These are phyloP conservation scores for Fusarium sulawesiense DNA, from an alignment of 2,329 filamentous ascomycete genomes.

Conservation along the genomic window DNA sequence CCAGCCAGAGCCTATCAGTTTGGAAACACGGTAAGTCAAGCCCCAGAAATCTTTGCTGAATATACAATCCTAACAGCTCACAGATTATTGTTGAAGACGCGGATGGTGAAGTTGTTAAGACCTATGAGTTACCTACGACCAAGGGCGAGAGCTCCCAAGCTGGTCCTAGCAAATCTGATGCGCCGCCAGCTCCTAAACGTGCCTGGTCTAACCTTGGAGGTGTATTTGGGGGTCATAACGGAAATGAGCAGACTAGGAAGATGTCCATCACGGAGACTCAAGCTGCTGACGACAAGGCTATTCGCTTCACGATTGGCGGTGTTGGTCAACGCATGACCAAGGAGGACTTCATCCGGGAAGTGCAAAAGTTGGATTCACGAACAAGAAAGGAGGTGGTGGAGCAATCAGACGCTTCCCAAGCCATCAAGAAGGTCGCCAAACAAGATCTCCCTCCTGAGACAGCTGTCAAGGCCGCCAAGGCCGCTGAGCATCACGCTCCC, in stretches of 20 bases:
- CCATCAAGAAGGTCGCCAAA: constrained; percentile 62
- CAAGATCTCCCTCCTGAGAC: constrained; percentile 48
- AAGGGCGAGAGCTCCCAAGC: constrained; percentile 52
- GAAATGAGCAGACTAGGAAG: constrained; percentile 51
- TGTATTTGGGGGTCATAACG: constrained; percentile 43
- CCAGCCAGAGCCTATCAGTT: constrained; percentile 88
- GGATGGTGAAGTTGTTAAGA: constrained; percentile 87
- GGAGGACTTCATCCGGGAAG: constrained; percentile 80
- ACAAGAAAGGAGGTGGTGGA: constrained; percentile 67
- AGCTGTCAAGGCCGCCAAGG: constrained; percentile 40
- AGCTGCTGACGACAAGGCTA: constrained; percentile 75
- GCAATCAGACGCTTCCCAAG: constrained; percentile 60
- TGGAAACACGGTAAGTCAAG: constrained; percentile 75
- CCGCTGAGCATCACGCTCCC: constrained; percentile 19
- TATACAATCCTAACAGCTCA: constrained; percentile 45
- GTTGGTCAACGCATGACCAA: constrained; percentile 82
- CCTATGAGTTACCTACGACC: constrained; percentile 76
- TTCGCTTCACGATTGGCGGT: constrained; percentile 81
- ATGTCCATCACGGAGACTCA: constrained; percentile 58
- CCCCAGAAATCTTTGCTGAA: not conserved
- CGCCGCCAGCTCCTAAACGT: constrained; percentile 56
- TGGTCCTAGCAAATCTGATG: constrained; percentile 52
- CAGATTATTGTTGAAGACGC: constrained; percentile 89
- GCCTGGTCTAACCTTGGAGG: constrained; percentile 63
- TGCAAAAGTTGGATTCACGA: constrained; percentile 77